phyloP scores from a whole-genome alignment of 305 asterid species.

The Salvia sclarea region DNA sequence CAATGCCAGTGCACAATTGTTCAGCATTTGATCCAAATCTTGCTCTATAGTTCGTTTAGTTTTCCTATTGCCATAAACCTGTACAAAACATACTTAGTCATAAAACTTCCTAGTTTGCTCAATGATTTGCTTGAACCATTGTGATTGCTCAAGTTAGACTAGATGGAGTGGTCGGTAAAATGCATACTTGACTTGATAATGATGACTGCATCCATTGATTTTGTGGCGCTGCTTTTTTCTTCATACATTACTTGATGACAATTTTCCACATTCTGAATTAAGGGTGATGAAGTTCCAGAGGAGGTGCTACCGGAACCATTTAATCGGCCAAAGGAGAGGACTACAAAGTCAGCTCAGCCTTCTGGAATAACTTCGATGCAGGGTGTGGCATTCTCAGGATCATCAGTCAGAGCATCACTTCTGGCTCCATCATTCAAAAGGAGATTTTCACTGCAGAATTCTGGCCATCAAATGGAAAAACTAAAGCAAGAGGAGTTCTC shows the following conservation, averaged over 20 bases:
- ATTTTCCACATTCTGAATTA: constrained; percentile 30
- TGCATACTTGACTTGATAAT: background rate
- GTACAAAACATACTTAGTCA: background rate
- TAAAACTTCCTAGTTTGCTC: constrained; percentile 6
- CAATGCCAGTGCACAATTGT: background rate
- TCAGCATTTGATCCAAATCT: background rate
- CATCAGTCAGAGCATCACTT: constrained; percentile 46
- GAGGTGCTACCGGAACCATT: constrained; percentile 69
- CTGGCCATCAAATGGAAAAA: constrained; percentile 23
- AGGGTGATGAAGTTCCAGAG: constrained; percentile 85
- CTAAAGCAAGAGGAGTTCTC: constrained; percentile 16
- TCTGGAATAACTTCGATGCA: constrained; percentile 28
- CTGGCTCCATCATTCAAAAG: constrained; percentile 57
- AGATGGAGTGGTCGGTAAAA: background rate
- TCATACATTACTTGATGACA: background rate
- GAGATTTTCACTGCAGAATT: constrained; percentile 44
- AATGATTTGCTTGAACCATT: background rate
- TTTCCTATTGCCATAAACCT: background rate
- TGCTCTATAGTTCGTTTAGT: background rate
- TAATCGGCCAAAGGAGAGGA: constrained; percentile 36
- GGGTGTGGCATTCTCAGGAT: constrained; percentile 21
- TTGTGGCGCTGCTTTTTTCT: background rate
- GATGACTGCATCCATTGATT: background rate
- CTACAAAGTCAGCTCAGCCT: constrained; percentile 23
- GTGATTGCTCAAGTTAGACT: background rate